A percentile compares a stretch with the other conserved stretches of the same genome.
These are phyloP conservation scores for Aspergillus latus DNA, from an alignment of 2,329 filamentous ascomycete genomes.

Conservation along the genomic window DNA sequence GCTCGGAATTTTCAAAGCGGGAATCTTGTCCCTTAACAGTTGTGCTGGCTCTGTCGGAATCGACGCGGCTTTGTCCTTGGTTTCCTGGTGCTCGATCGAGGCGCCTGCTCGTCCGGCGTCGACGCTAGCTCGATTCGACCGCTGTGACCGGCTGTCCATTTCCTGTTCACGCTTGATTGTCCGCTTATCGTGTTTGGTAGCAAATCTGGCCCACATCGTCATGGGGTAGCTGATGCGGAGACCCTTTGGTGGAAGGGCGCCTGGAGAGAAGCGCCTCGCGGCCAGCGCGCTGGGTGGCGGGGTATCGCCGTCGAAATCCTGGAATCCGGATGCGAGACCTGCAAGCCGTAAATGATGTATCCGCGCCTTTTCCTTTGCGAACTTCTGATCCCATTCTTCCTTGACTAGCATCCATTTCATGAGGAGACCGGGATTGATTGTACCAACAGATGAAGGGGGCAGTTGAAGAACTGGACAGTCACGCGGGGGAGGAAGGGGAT, in stretches of 20 bases:
- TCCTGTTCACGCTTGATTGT: conserved; percentile 53
- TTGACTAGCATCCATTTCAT: conserved; percentile 80
- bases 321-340: conserved; percentile 71
- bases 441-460: conserved; percentile 65
- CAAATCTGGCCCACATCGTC: conserved; percentile 82
- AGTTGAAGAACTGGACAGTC: conserved; percentile 69
- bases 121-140: conserved; percentile 26
- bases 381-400: conserved; percentile 70
- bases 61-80: neutral
- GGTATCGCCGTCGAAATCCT: conserved; percentile 69
- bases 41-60: neutral
- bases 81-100: conserved; percentile 18
- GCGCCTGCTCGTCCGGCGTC: conserved; percentile 30
- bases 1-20: neutral
- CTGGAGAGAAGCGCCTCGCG: conserved; percentile 56
- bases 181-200: conserved; percentile 80
- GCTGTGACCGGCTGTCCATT: conserved; percentile 25
- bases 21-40: neutral
- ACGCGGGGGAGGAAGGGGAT: conserved; percentile 62
- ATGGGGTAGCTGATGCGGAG: conserved; percentile 68
- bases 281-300: conserved; percentile 84
- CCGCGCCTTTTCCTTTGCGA: conserved; percentile 65
- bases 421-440: conserved; percentile 76
- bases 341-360: conserved; percentile 72
- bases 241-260: conserved; percentile 28